Base-by-base conservation (phyloP, 2,329 filamentous ascomycete genomes). In the Paramyrothecium sp. region DNA sequence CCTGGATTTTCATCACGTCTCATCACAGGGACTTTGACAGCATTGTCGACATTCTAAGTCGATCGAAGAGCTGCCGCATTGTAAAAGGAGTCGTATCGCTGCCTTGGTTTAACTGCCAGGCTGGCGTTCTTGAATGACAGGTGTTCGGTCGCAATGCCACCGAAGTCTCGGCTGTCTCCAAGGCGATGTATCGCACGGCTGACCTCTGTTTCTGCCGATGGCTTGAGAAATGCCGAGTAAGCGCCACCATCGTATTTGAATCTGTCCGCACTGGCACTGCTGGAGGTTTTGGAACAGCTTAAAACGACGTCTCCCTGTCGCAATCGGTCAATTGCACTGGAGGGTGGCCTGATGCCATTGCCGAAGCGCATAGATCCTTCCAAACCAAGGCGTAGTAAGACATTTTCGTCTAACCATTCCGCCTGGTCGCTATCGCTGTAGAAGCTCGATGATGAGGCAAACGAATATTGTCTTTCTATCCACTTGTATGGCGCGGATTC, bases 211-310 rank as follows among this genome's bases (percentile, higher is more conserved):
- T 81, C 78, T 56, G 71, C 72, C 1, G 71, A 67, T 3, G 72
- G 65, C 8, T 71, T 67, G 10, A 79, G 61, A 44, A 76, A 76
- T 11, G 68, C 58, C 16, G 68, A 71, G 59, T 78, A 78, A 2
- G 67, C 59, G 10, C 70, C 69, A 34, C 66, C 69, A 61, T 81
- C 79, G 58, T 80, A 82, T 51, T 71, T 70, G 66, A 82, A 82
- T 0, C 75, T 78, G 46, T 81, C 78, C 1, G 69, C 73, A 23
- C 71, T 72, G 3, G 67, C 66, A 22, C 71, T 71, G 58, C 67
- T 70, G 2, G 73, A 74, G 56, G 73, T 46, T 58, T 67, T 63
- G n/a, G 71, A 61, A 54, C 64, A 47, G 60, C 61, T 64, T 30
- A 60, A 60, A 34, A 49, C 20, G 8, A 57, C 41, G 11, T 65